Evolutionary conservation across 2,329 filamentous ascomycete species (phyloP).

Genomic region (Metarhizium robertsii): DNA sequence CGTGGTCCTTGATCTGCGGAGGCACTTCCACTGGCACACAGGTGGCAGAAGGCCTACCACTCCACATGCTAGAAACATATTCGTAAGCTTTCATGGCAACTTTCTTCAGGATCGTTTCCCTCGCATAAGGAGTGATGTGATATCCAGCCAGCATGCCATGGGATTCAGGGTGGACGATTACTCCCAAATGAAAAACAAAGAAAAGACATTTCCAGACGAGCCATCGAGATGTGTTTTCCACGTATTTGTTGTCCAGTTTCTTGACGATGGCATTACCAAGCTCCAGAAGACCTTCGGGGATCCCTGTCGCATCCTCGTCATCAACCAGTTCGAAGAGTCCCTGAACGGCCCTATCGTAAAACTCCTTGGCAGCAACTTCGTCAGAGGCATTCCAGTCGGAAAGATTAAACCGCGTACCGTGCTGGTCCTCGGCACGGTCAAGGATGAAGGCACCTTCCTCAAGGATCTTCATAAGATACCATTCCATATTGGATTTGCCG

Average conservation of each 20-base stretch:
- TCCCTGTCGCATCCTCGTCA: conserved; percentile 72
- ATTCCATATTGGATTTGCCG: conserved; percentile 80
- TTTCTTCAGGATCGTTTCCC: conserved; percentile 71
- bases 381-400: conserved; percentile 69
- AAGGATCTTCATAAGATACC: conserved; percentile 89
- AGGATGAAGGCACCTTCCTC: conserved; percentile 87
- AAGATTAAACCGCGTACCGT: conserved; percentile 60
- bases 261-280: conserved; percentile 75
- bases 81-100: conserved; percentile 74
- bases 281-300: conserved; percentile 76
- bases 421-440: conserved; percentile 73
- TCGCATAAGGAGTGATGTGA: conserved; percentile 83
- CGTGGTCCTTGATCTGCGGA: conserved; percentile 54
- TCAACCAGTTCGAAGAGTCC: conserved; percentile 80
- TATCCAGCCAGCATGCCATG: conserved; percentile 75
- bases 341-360: conserved; percentile 74
- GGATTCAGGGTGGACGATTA: conserved; percentile 82
- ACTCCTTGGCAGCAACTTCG: conserved; percentile 74
- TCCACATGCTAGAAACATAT: conserved; percentile 72
- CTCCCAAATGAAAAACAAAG: conserved; percentile 72
- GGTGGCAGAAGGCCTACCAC: conserved; percentile 50
- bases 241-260: conserved; percentile 63
- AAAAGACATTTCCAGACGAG: conserved; percentile 90
- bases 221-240: conserved; percentile 70
- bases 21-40: conserved; percentile 38